Evolutionary conservation across 805 yeast species (phyloP), one percentile per base, ranked within the genome.

Genomic region (Candida lessepsii): DNA sequence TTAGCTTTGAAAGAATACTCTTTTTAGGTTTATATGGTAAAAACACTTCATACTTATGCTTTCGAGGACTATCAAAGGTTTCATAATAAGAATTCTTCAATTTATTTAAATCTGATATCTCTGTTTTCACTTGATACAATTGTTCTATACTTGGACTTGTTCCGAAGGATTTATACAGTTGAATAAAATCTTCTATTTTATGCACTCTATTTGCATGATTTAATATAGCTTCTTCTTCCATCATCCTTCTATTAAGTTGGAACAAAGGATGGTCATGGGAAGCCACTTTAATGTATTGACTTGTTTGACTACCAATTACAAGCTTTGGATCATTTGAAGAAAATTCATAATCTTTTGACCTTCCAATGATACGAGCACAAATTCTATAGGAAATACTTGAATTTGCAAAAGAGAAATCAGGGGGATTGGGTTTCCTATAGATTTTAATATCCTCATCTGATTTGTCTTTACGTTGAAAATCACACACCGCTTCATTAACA

Each of bases 331-430:
- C 41, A 17, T 46, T 39, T 26, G 40, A 35, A 10, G 54, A 44
- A 26, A 57, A 41, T 27, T 53, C 52, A 48, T 63, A 63, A 24
- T 60, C 61, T 5, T 61, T 55, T 1, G 70, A 65, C 29, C 52
- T 58, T 5, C 71, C 71, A 23, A 67, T 63, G 24, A 67, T 51
- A 30, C 71, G 49, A 4, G 67, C 70, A 50, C 60, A 53, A 1
- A 67, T 58, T 17, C 61, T 52, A 44, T 65, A 67, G 36, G 57
- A 53, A 4, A 66, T 53, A 2, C 62, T 53, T 8, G 63, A 47
- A 39, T 58, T 61, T 3, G 47, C 23, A 40, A 62, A 60, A 5
- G 62, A 43, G 40, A 63, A 60, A 44, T 67, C 73, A 33, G 37
- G 34, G 14, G 37, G 37, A 5, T 32, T 33, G 5, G 37, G 21